Percentiles rank a stretch among this genome's conserved stretches.
These are phyloP conservation scores for Tetradesmus obliquus DNA, from an alignment of 139 green algal species.

Conservation along the genomic window DNA sequence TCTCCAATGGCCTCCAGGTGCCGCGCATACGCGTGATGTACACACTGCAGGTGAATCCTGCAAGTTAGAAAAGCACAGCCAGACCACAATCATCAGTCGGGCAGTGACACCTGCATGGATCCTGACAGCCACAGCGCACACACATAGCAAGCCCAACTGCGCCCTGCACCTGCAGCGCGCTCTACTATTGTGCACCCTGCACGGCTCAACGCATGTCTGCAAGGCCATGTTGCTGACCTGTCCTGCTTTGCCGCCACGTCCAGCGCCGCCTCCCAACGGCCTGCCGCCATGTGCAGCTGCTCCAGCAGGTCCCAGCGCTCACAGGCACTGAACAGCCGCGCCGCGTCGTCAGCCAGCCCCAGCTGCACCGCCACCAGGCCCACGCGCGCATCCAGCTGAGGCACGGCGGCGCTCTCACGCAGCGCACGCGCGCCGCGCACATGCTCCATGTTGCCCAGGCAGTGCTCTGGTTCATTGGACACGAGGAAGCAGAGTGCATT, in stretches of 20 bases:
- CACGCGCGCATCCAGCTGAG: constrained; percentile 78
- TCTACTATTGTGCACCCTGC: not conserved
- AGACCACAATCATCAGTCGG: not conserved
- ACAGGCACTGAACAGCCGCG: constrained; percentile 53
- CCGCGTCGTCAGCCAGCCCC: constrained; percentile 76
- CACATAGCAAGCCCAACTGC: not conserved
- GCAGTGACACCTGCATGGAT: not conserved
- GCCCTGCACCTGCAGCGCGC: not conserved
- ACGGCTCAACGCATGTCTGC: not conserved
- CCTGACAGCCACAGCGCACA: not conserved
- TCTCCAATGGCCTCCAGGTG: constrained; percentile 68
- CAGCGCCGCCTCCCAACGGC: constrained; percentile 82
- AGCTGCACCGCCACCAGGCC: constrained; percentile 80
- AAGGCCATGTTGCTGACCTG: constrained; percentile 1
- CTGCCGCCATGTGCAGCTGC: constrained; percentile 71
- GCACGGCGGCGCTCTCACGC: constrained; percentile 62
- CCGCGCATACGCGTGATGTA: constrained; percentile 74
- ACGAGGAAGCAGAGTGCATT: no score
- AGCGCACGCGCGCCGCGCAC: constrained; percentile 64
- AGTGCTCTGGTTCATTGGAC: constrained; percentile 80
- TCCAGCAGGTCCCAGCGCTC: constrained; percentile 77
- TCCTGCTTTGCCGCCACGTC: constrained; percentile 79
- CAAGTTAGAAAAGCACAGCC: not conserved
- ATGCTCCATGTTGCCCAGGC: constrained; percentile 85
- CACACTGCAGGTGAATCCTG: constrained; percentile 76